A percentile compares a stretch with the other conserved stretches of the same genome.
These are phyloP conservation scores for Lentinula raphanica DNA, from an alignment of 768 basidiomycete genomes.

Conservation along the genomic window DNA sequence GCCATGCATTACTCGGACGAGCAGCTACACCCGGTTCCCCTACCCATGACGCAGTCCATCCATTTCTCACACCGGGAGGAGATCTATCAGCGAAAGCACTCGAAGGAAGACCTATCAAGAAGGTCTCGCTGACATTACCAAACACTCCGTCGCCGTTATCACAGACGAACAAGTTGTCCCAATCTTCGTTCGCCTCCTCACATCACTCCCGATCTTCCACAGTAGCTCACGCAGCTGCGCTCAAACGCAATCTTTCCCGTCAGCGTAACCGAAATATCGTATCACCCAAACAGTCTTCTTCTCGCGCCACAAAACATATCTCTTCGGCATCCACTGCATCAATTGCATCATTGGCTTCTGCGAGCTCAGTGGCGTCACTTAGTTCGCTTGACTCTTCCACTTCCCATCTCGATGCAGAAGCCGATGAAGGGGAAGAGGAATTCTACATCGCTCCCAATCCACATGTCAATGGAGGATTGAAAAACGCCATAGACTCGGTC, in stretches of 20 bases:
- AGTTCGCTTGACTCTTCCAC: slow-evolving; percentile 2
- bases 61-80: background rate
- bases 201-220: background rate
- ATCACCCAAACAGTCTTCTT: slow-evolving; percentile 27
- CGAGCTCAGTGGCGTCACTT: slow-evolving; percentile 7
- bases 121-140: background rate
- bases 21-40: background rate
- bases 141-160: background rate
- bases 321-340: background rate
- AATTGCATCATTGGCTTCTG: slow-evolving; percentile 10
- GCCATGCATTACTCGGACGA: background rate
- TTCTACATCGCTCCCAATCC: slow-evolving; percentile 55
- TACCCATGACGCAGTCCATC: background rate
- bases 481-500: slow-evolving; percentile 61
- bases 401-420: background rate
- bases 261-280: slow-evolving; percentile 2
- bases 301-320: slow-evolving; percentile 25
- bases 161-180: background rate
- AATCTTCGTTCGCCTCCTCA: background rate
- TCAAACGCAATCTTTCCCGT: slow-evolving; percentile 1
- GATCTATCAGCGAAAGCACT: background rate
- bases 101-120: background rate
- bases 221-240: background rate
- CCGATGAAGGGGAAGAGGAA: slow-evolving; percentile 19
- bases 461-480: slow-evolving; percentile 78